Percentiles rank a stretch among this genome's conserved stretches.
These are phyloP conservation scores for Kazachstania martiniae DNA, from an alignment of 805 yeast species.

Conservation along the genomic window DNA sequence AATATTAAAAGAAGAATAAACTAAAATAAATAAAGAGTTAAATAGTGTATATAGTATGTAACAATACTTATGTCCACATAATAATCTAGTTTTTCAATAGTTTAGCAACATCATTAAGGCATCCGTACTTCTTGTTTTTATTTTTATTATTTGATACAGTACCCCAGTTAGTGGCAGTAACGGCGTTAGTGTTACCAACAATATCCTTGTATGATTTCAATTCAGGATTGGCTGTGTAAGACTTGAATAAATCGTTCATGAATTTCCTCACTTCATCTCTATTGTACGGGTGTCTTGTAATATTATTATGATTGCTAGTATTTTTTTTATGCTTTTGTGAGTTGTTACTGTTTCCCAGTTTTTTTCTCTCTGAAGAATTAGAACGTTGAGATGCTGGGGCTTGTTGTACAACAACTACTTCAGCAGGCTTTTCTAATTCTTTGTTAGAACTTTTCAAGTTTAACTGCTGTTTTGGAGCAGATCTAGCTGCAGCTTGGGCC, in stretches of 20 bases:
- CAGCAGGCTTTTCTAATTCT: too few species aligned
- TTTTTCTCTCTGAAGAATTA: too few species aligned
- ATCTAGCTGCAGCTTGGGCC: constrained; percentile 26
- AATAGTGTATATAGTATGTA: too few species aligned
- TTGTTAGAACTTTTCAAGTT: too few species aligned
- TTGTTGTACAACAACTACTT: too few species aligned
- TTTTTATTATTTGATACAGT: constrained; percentile 20
- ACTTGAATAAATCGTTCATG: constrained; percentile 11
- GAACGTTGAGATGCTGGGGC: too few species aligned
- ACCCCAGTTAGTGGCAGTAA: constrained; percentile 20
- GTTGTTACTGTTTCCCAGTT: too few species aligned
- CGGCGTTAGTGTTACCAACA: constrained; percentile 3
- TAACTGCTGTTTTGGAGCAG: constrained; percentile 12
- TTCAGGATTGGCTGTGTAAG: background rate
- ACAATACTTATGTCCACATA: too few species aligned
- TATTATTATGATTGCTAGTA: constrained; percentile 2
- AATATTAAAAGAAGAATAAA: too few species aligned
- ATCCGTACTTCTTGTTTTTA: constrained; percentile 22
- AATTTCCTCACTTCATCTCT: constrained; percentile 17
- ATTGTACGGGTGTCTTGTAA: constrained; percentile 15
- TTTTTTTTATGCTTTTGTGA: constrained; percentile 1
- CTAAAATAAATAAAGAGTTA: too few species aligned
- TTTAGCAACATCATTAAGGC: constrained; percentile 20
- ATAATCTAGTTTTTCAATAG: constrained; percentile 12
- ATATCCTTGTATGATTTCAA: constrained; percentile 7